Evolutionary conservation across 805 yeast genomes (phyloP).

Genomic region (Suhomyces tanzawaensis): DNA sequence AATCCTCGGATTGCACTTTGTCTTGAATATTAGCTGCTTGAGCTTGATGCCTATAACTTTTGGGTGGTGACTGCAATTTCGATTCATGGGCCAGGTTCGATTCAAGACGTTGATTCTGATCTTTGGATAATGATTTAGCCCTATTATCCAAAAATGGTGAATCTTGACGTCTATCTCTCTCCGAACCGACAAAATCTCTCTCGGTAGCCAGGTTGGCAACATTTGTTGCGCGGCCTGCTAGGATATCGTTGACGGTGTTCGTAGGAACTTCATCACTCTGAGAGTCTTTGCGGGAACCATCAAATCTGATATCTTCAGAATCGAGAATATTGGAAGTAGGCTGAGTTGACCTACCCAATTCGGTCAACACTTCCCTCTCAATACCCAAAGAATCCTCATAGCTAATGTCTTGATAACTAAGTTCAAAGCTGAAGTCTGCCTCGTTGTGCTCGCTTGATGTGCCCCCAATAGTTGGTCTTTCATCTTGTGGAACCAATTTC

Average conservation of each 20-base stretch:
- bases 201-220: too few relatives aligned
- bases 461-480: not conserved
- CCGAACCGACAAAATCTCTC: too few relatives aligned
- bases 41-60: conserved; percentile 8
- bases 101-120: not conserved
- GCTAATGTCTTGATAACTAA: conserved; percentile 37
- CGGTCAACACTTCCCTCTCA: conserved; percentile 27
- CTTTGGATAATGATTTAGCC: not conserved
- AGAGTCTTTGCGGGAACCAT: too few relatives aligned
- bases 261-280: too few relatives aligned
- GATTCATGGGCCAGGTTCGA: not conserved
- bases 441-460: conserved; percentile 11
- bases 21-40: not conserved
- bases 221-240: too few relatives aligned
- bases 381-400: conserved; percentile 39
- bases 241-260: too few relatives aligned
- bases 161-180: not conserved
- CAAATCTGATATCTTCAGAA: not conserved
- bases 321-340: not conserved
- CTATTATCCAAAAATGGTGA: not conserved
- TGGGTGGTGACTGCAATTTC: conserved; percentile 6
- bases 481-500: not conserved
- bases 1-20: not conserved
- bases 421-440: conserved; percentile 39
- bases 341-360: conserved; percentile 10